Evolutionary conservation across 352 stramenopile genomes (phyloP).

Genomic region (Globisporangium acanthophoron): DNA sequence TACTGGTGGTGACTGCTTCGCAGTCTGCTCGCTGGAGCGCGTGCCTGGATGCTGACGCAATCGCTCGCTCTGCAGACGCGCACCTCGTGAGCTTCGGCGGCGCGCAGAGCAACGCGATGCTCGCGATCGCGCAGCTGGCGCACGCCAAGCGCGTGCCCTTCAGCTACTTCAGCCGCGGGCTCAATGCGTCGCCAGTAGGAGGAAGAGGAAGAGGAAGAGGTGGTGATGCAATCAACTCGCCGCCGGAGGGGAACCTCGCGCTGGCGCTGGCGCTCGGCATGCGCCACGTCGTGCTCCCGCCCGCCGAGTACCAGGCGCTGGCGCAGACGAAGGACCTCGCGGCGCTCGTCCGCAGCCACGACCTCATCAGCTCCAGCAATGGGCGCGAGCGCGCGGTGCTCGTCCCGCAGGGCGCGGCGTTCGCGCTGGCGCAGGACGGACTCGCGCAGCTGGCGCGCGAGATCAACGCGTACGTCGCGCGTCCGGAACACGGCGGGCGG

Average conservation of each 20-base stretch:
- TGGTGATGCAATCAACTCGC: no score
- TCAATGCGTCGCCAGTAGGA: slow-evolving; percentile 4
- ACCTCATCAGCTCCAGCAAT: background rate
- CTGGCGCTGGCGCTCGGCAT: slow-evolving; percentile 51
- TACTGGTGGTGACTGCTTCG: no score
- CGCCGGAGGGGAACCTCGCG: slow-evolving; percentile 33
- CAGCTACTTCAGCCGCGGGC: slow-evolving; percentile 73
- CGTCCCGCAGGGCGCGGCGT: slow-evolving; percentile 72
- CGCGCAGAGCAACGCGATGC: slow-evolving; percentile 84
- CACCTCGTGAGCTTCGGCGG: slow-evolving; percentile 77
- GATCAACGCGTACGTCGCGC: slow-evolving; percentile 57
- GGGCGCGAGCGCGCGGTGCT: slow-evolving; percentile 18
- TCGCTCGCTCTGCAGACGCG: slow-evolving; percentile 12
- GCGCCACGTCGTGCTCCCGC: slow-evolving; percentile 46
- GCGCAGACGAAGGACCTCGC: slow-evolving; percentile 36
- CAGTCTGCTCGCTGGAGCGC: background rate
- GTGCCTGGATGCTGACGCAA: background rate
- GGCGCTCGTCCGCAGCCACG: slow-evolving; percentile 1
- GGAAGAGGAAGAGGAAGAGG: no score
- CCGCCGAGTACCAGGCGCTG: slow-evolving; percentile 40
- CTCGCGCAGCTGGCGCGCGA: slow-evolving; percentile 55
- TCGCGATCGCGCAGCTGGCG: slow-evolving; percentile 78
- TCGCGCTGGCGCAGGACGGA: slow-evolving; percentile 49
- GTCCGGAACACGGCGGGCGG: slow-evolving; percentile 9
- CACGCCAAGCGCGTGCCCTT: slow-evolving; percentile 65